Evolutionary conservation across 768 basidiomycete genomes (phyloP), one percentile per base, ranked within the genome.

Genomic region (Postia placenta): DNA sequence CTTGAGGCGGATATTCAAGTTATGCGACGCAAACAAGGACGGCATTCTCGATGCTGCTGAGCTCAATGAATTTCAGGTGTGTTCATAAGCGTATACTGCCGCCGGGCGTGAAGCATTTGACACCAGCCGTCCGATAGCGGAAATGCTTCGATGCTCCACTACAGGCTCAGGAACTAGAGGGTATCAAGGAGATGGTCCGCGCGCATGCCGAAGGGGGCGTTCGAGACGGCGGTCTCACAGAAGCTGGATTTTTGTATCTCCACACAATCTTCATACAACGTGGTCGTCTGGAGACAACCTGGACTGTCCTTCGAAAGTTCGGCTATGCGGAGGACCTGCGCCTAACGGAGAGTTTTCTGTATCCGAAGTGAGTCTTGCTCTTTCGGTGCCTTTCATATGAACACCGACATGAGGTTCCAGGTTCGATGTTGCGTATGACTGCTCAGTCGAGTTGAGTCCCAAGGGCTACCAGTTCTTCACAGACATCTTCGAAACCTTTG

Each of bases 251-350:
- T 69, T 67, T 97, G 33, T 94, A 89, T 62, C 81, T 99, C 11
- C 92, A 97, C 65, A 97, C 95, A 2, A 89, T 83, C 56, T 99
- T 99, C 69, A 96, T 99, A 48, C 95, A 95, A 68, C 83, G 86
- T 36, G 95, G 95, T 19, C 79, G 95, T 42, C 74, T 95, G 53
- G 95, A 99, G 66, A 98, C 95, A 23, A 98, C 95, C 1, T 99
- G 95, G 95, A 94, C 92, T 6, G 92, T 95, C 5, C 74, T 99
- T 56, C 74, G 94, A 53, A 91, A 83, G 62, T 97, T 96, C 64
- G 95, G 95, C 3, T 99, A 99, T 61, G 95, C 86, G 12, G 95
- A 97, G 64, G 94, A 97, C 60, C 67, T 99, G 54, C 82, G 85
- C 57, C 69, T 99, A 53, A 86, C 85, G 22, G 95, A 97, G 63